Evolutionary conservation across 257 asterid species (phyloP), one percentile per base, ranked within the genome.

Genomic region (Solanum corneliomulleri): DNA sequence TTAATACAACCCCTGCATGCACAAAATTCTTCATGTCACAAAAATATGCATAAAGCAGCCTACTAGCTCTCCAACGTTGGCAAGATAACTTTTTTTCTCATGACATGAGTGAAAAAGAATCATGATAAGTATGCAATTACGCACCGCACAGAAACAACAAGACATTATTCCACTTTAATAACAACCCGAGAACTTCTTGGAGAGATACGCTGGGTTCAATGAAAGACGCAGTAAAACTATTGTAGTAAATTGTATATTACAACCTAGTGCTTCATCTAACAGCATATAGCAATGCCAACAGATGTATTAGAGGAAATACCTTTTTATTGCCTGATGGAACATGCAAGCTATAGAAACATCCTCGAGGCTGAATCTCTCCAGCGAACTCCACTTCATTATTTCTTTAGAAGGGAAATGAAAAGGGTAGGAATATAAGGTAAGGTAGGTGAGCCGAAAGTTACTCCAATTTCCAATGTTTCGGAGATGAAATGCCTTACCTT

Each of bases 371-470:
- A 82, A 96, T 94, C 89, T 96, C 99, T 90, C 99, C 99, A 82
- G 98, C 99, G 88, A 95, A 96, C 85, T 96, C 98, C 91, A 95
- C 99, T 89, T 94, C 97, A 90, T 94, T 97, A 89, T 97, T 97
- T 95, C 99, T 97, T 88, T 35, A 87, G 29, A 60, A 85, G 25
- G 70, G 29, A 86, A 86, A 82, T 88, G 70, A 82, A 69, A 83
- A 60, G 60, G 71, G 76, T 44, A 83, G 87, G 88, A 91, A 91
- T 87, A 62, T 5, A 47, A 62, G 44, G 44, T 29, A 80, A 47
- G 42, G 44, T 80, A 80, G 44, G 85, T 80, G 66, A 47, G 39
- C 39, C 1, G 39, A 9, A 80, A 45, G 42, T 16, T 80, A 47
- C 85, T 80, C 18, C 82, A 66, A 68, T 49, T 68, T 66, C 47